Evolutionary conservation across 1,284 basidiomycete genomes (phyloP).

Genomic region (Taiwanofungus camphoratus): DNA sequence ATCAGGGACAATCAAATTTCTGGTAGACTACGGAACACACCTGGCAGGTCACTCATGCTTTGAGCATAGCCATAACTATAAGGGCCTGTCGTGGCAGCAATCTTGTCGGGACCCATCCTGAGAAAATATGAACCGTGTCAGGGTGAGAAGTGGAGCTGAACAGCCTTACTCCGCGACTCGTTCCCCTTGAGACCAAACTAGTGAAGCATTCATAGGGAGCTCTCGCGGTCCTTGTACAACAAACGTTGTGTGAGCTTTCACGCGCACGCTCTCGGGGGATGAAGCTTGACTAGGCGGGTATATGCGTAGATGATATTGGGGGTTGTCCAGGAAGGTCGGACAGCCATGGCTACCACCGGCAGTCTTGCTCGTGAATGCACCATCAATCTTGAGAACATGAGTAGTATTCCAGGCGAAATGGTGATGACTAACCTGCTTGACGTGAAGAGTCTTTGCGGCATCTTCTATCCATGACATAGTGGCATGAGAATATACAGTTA

Average conservation of each 20-base stretch:
- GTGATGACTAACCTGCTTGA: slow-evolving; percentile 32
- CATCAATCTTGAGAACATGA: slow-evolving; percentile 44
- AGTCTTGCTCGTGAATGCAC: slow-evolving; percentile 61
- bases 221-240: slow-evolving; percentile 56
- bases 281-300: slow-evolving; percentile 23
- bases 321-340: slow-evolving; percentile 85
- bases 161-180: slow-evolving; percentile 66
- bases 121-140: not conserved
- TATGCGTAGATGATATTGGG: slow-evolving; percentile 75
- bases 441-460: slow-evolving; percentile 35
- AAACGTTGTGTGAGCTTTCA: slow-evolving; percentile 44
- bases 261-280: slow-evolving; percentile 10
- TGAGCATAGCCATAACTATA: slow-evolving; percentile 80
- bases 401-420: slow-evolving; percentile 1
- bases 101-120: slow-evolving; percentile 60
- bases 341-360: slow-evolving; percentile 81
- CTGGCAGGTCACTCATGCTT: slow-evolving; percentile 43
- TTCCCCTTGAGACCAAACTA: slow-evolving; percentile 72
- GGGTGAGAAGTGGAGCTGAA: not conserved
- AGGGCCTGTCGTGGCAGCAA: slow-evolving; percentile 69
- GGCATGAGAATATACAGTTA: slow-evolving; percentile 48
- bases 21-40: slow-evolving; percentile 39
- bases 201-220: slow-evolving; percentile 69
- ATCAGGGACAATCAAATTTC: not conserved
- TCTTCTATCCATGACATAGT: slow-evolving; percentile 47